Evolutionary conservation across 2,329 filamentous ascomycete genomes (phyloP).

Genomic region (Diaporthe sp.): DNA sequence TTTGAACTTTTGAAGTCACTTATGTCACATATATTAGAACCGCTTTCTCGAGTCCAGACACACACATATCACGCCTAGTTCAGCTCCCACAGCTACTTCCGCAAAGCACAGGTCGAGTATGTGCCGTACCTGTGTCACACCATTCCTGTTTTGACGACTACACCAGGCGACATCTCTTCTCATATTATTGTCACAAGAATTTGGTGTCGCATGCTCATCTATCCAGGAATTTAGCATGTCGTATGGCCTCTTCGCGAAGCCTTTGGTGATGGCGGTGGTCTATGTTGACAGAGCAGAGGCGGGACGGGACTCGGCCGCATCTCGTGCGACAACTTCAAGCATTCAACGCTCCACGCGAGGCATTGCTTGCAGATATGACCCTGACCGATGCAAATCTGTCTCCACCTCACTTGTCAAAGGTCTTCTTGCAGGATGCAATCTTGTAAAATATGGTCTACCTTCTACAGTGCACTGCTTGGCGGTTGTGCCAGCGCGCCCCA

Average conservation of each 20-base stretch:
- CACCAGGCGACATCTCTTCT: background rate
- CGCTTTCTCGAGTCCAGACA: background rate
- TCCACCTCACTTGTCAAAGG: too few relatives aligned
- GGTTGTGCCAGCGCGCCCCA: background rate
- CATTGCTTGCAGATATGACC: background rate
- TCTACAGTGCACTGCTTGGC: too few relatives aligned
- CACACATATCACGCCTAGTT: background rate
- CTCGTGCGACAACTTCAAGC: background rate
- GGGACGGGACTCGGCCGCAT: background rate
- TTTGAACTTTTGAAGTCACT: too few relatives aligned
- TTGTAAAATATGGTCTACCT: background rate
- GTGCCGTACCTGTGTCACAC: background rate
- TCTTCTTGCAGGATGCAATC: background rate
- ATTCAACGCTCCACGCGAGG: background rate
- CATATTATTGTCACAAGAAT: background rate
- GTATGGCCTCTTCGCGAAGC: too few relatives aligned
- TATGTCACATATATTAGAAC: background rate
- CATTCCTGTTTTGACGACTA: background rate
- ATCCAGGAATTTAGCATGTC: background rate
- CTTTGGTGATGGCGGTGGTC: background rate
- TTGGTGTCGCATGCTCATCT: background rate
- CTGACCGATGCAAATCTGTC: background rate
- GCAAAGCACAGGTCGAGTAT: background rate
- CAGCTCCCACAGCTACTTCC: background rate
- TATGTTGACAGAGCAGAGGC: background rate